Base-by-base conservation (phyloP, 2,329 filamentous ascomycete species). In the Cladosporium colombiae region DNA sequence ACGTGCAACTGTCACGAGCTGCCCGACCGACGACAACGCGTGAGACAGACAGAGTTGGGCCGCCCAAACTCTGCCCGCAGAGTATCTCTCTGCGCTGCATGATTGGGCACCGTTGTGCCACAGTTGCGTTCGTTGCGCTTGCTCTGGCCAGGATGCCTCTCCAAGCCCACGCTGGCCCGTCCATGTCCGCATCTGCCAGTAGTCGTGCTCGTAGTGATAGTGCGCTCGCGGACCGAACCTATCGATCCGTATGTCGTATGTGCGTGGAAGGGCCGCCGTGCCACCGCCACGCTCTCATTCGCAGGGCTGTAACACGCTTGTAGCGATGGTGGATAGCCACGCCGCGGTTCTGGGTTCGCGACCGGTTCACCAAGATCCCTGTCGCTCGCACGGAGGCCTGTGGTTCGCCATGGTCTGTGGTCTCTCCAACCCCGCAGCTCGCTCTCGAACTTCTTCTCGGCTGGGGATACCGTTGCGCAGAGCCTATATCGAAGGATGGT, bases 221-320 rank as follows among this genome's bases (percentile, higher is more conserved):
- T 44, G 40, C 40, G 14, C n/a, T 18, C 23, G 40, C 40, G n/a
- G 40, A 53, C 21, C 18, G 27, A 16, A 7, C 40, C 58, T 27
- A 23, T 46, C 21, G n/a, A 46, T 46, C n/a, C 40, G 40, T 46
- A 46, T 44, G 58, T 50, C 16, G 55, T 37, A 25, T 46, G 37
- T 33, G 46, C 46, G 50, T 46, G n/a, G 23, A 10, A 13, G 31
- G 59, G 50, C 35, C 33, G 18, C 33, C 61, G 61, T 56, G 18
- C 50, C 18, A 56, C 61, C 50, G 50, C 50, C 61, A 33, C 35
- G 35, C 50, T 44, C 25, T 56, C 61, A 63, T 56, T 63, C 50
- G 61, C 61, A 63, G 61, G 60, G 61, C 61, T 63, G 61, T 25
- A 25, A 63, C 60, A 50, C 59, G 58, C 60, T 44, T 56, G 60